A percentile compares a stretch with the other conserved stretches of the same genome.
phyloP scores from a whole-genome alignment of 352 stramenopile genomes.

The Pythium angustatum region DNA sequence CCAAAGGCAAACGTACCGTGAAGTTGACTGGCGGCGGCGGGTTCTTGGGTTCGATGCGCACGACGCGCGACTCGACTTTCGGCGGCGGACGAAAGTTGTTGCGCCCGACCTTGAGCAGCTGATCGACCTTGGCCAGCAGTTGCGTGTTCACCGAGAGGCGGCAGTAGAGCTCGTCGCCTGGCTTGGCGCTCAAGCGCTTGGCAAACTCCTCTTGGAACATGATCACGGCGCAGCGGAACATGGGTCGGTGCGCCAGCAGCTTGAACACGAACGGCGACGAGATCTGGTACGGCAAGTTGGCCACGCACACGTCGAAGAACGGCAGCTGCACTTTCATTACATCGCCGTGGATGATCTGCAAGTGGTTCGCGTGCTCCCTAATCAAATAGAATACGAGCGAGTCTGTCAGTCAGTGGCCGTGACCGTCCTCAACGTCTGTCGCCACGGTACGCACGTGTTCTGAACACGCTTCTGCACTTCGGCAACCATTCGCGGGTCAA shows the following conservation, averaged over 20 bases:
- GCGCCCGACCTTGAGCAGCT: constrained; percentile 97
- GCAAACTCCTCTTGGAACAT: constrained; percentile 99
- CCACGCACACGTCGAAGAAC: constrained; percentile 99
- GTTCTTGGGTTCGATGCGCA: constrained; percentile 98
- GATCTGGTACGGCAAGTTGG: constrained; percentile 99
- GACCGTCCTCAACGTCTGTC: not conserved
- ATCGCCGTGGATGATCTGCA: constrained; percentile 99
- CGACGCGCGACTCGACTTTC: constrained; percentile 95
- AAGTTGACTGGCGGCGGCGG: constrained; percentile 99
- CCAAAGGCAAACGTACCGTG: constrained; percentile 66
- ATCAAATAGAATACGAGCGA: not conserved
- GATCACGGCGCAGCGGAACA: constrained; percentile 99
- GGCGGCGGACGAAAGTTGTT: constrained; percentile 99
- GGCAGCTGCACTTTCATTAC: constrained; percentile 98
- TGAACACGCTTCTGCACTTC: constrained; percentile 99
- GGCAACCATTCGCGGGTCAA: constrained; percentile 98
- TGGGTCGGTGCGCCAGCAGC: constrained; percentile 95
- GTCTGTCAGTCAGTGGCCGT: not conserved
- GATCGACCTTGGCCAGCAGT: constrained; percentile 97
- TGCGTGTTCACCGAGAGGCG: constrained; percentile 99
- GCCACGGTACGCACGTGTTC: constrained; percentile 69
- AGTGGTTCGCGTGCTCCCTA: constrained; percentile 89
- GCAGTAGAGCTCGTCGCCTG: constrained; percentile 97
- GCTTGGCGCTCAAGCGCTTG: constrained; percentile 96
- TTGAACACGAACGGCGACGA: constrained; percentile 99